Conservation (phyloP, 1,284 basidiomycete species). For the Leccinum solheimii region DNA sequence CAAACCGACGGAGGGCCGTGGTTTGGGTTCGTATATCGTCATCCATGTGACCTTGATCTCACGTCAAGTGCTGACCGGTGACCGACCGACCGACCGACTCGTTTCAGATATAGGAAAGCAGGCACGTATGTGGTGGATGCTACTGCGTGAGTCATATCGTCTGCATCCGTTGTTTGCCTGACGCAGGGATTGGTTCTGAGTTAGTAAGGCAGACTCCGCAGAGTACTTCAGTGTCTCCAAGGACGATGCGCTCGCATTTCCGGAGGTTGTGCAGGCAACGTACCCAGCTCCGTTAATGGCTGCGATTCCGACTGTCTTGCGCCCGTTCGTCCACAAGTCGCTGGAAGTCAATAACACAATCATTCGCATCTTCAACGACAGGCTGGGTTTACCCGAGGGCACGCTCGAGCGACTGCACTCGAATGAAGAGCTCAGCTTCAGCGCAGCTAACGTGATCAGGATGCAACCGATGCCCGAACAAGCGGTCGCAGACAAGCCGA, state of each 20-base stretch:
- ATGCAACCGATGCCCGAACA: neutral
- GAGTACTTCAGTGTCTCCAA: neutral
- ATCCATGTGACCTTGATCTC: neutral
- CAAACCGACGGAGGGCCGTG: neutral
- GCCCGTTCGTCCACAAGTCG: neutral
- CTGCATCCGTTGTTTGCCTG: neutral
- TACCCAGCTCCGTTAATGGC: neutral
- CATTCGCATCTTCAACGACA: neutral
- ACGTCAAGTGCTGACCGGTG: neutral
- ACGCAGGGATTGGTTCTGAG: neutral
- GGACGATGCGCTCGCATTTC: neutral
- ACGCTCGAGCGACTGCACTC: neutral
- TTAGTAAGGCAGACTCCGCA: neutral
- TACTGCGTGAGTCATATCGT: neutral
- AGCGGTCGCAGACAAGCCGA: neutral
- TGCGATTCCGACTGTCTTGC: neutral
- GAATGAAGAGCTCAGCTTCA: neutral
- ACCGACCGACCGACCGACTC: neutral
- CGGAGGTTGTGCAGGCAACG: neutral
- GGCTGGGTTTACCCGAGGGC: neutral
- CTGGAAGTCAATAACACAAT: neutral
- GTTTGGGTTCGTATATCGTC: neutral
- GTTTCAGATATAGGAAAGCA: neutral
- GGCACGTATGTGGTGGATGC: neutral
- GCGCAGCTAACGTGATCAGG: neutral